A percentile compares a stretch with the other conserved stretches of the same genome.
These are phyloP conservation scores for Aspergillus cavernicola DNA, from an alignment of 495 filamentous ascomycete species.

Conservation along the genomic window DNA sequence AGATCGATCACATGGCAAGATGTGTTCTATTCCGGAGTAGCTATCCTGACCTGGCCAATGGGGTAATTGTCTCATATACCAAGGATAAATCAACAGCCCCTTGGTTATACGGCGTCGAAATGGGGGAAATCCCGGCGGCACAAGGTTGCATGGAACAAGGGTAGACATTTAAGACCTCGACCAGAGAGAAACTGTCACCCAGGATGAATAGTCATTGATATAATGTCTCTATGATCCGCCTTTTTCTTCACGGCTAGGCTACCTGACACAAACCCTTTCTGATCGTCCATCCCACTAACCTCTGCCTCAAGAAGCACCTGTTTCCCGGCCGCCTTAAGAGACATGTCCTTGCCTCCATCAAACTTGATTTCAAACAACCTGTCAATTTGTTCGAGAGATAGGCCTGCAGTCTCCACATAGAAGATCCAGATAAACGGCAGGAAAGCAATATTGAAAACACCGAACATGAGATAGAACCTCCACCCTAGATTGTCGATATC, in stretches of 20 bases:
- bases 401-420: conserved; percentile 60
- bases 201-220: background rate
- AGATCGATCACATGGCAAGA: no score
- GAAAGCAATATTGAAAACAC: conserved; percentile 58
- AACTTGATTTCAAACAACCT: background rate
- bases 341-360: background rate
- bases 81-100: no score
- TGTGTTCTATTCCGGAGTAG: no score
- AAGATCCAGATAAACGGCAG: conserved; percentile 65
- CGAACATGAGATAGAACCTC: conserved; percentile 72
- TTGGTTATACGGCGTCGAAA: no score
- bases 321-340: background rate
- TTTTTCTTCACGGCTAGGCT: background rate
- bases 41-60: no score
- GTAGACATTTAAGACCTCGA: no score
- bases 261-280: background rate
- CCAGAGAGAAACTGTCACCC: no score
- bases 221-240: background rate
- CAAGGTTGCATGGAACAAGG: no score
- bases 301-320: background rate
- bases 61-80: no score
- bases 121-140: no score
- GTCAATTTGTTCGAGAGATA: conserved; percentile 44
- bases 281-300: background rate
- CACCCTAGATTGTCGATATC: conserved; percentile 60